Evolutionary conservation across 1,284 basidiomycete species (phyloP).

Genomic region (Meira nashicola): DNA sequence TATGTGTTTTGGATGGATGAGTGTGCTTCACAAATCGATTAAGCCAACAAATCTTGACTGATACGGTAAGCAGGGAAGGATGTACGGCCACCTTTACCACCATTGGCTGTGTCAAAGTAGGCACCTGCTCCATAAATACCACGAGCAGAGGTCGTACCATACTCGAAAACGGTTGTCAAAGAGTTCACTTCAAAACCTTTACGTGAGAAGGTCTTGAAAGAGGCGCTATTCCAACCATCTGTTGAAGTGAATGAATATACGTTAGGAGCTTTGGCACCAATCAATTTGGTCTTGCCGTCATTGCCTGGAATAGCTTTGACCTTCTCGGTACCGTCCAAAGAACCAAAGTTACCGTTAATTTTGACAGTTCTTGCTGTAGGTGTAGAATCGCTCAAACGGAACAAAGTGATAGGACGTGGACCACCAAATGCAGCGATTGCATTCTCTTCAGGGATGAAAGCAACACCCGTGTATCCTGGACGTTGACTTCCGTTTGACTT

Average conservation of each 20-base stretch:
- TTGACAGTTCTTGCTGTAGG: conserved; percentile 27
- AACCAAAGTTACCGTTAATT: conserved; percentile 39
- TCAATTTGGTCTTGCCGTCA: conserved; percentile 20
- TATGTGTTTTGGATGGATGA: no score
- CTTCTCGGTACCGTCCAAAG: conserved; percentile 39
- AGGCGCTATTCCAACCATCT: conserved; percentile 38
- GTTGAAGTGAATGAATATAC: conserved; percentile 35
- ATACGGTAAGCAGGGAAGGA: conserved; percentile 34
- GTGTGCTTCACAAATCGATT: background rate
- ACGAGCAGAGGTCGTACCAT: conserved; percentile 14
- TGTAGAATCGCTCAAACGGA: conserved; percentile 25
- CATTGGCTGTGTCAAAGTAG: conserved; percentile 38
- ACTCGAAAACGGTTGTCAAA: conserved; percentile 41
- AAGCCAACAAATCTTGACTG: conserved; percentile 18
- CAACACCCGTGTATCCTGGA: conserved; percentile 46
- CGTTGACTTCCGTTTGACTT: conserved; percentile 37
- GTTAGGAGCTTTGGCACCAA: conserved; percentile 43
- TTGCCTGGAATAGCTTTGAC: conserved; percentile 26
- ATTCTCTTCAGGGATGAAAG: conserved; percentile 35
- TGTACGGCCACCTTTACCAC: conserved; percentile 33
- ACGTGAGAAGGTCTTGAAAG: conserved; percentile 24
- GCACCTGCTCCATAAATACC: conserved; percentile 44
- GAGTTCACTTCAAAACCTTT: conserved; percentile 36
- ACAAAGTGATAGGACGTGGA: conserved; percentile 41
- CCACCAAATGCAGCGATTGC: conserved; percentile 42